Base-by-base conservation (phyloP, 352 stramenopile genomes). In the Globisporangium mamillatum region DNA sequence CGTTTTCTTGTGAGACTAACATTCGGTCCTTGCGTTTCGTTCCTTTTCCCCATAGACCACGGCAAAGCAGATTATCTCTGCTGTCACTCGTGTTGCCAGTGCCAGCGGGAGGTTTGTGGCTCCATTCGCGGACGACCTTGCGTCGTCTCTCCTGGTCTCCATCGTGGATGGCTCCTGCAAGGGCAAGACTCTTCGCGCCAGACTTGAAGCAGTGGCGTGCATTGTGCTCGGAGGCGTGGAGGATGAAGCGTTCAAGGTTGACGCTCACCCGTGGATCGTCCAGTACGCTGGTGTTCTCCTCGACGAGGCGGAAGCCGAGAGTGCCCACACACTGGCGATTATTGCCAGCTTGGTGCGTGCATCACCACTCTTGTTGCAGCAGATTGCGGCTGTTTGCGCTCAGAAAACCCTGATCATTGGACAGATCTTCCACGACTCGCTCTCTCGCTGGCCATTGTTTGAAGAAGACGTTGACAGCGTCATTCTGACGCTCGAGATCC, bases 391-490 rank as follows among this genome's bases (percentile, higher is more conserved):
- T 4, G 76, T 78, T 61, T 87, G 77, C 34, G 71, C 83, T 32
- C 50, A 70, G 0, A 70, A 86, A 41, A 70, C 71, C 1, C 71
- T 79, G 12, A 72, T 69, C 1, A 66, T 91, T 22, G 78, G 70
- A 2, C 71, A 80, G 32, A 78, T 76, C 16, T 69, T 89, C 24
- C 77, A 83, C 50, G 72, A 83, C 29, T 74, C 76, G 48, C 71
- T 91, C 16, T 66, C 75, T 56, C 73, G 74, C 34, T 91, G 82
- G 82, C 82, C 82, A 4, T 62, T 91, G 25, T 91, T 84, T 61
- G 82, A 91, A 66, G 82, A 91, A 34, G 82, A 91, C 60, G 64
- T 87, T 1, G 82, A 91, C 52, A 66, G 78, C n/a, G 76, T 87
- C 5, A 63, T 88, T 46, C 66, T 87, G 20, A 81, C 78, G 14